Evolutionary conservation across 371 early-diverging fungal species (phyloP).

Genomic region (Sporodiniella umbellata): DNA sequence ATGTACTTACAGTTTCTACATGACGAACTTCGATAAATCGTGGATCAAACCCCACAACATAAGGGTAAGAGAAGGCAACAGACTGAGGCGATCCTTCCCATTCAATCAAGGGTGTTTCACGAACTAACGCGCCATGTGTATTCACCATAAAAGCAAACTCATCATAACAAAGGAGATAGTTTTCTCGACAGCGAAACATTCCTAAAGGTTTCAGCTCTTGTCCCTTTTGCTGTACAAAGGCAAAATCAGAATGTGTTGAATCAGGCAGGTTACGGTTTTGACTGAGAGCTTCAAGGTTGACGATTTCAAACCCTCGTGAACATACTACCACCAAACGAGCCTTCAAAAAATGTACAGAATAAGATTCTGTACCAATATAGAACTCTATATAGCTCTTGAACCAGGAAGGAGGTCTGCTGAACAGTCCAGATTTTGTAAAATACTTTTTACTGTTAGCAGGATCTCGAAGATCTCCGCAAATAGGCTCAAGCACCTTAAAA

Average conservation of each 20-base stretch:
- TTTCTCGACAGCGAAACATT: conserved; percentile 76
- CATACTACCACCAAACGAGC: conserved; percentile 79
- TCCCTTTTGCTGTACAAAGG: conserved; percentile 30
- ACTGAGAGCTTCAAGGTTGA: conserved; percentile 75
- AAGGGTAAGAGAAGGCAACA: conserved; percentile 76
- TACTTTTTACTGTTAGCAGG: conserved; percentile 33
- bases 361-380: conserved; percentile 79
- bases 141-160: conserved; percentile 90
- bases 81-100: conserved; percentile 60
- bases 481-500: conserved; percentile 37
- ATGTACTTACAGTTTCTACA: conserved; percentile 66
- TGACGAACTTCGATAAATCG: conserved; percentile 88
- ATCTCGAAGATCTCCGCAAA: conserved; percentile 42
- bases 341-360: conserved; percentile 68
- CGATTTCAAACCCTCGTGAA: conserved; percentile 79
- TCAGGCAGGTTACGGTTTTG: conserved; percentile 51
- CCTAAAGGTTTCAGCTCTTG: conserved; percentile 65
- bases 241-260: conserved; percentile 31
- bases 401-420: conserved; percentile 44
- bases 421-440: conserved; percentile 32
- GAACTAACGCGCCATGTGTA: conserved; percentile 40
- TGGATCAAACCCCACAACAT: conserved; percentile 86
- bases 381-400: conserved; percentile 59
- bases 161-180: conserved; percentile 89
- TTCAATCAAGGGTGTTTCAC: conserved; percentile 20